phyloP scores from a whole-genome alignment of 2,329 filamentous ascomycete species.

The Aureobasidium pullulans region DNA sequence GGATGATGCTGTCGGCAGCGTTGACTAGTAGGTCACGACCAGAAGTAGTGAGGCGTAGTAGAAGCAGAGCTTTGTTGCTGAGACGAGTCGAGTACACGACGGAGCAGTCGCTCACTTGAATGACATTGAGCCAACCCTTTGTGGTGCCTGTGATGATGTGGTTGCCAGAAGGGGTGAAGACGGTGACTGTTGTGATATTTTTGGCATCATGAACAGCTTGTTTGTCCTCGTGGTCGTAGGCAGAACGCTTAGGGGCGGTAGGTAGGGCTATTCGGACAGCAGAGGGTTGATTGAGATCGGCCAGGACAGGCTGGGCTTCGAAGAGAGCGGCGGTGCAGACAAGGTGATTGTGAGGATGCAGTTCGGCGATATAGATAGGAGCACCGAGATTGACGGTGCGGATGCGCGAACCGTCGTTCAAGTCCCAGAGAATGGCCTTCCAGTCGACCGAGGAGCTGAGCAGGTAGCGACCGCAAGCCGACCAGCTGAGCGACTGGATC shows the following conservation, averaged over 20 bases:
- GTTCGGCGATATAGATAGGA: constrained; percentile 89
- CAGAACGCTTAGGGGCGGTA: constrained; percentile 70
- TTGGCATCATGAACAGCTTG: constrained; percentile 87
- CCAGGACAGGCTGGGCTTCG: constrained; percentile 83
- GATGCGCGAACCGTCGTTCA: constrained; percentile 63
- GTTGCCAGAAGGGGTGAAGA: constrained; percentile 78
- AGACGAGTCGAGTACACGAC: constrained; percentile 87
- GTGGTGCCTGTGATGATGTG: constrained; percentile 90
- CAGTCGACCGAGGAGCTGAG: constrained; percentile 92
- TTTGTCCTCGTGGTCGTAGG: constrained; percentile 71
- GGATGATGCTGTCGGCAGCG: constrained; percentile 87
- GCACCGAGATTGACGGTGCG: constrained; percentile 87
- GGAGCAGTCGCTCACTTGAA: constrained; percentile 70
- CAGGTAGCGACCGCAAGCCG: constrained; percentile 79
- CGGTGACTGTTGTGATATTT: constrained; percentile 85
- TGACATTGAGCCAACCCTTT: constrained; percentile 94
- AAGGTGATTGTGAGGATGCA: constrained; percentile 81
- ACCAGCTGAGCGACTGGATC: constrained; percentile 94
- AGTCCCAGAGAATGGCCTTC: constrained; percentile 94
- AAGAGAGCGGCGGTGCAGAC: constrained; percentile 87
- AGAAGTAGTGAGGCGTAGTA: constrained; percentile 74
- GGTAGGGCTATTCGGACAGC: constrained; percentile 71
- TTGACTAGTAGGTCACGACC: constrained; percentile 87
- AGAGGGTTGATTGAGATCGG: constrained; percentile 48
- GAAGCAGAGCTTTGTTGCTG: constrained; percentile 79